Percentiles rank a stretch among this genome's conserved stretches.
phyloP scores from a whole-genome alignment of 441 rosid genomes.

The Macaranga tanarius region DNA sequence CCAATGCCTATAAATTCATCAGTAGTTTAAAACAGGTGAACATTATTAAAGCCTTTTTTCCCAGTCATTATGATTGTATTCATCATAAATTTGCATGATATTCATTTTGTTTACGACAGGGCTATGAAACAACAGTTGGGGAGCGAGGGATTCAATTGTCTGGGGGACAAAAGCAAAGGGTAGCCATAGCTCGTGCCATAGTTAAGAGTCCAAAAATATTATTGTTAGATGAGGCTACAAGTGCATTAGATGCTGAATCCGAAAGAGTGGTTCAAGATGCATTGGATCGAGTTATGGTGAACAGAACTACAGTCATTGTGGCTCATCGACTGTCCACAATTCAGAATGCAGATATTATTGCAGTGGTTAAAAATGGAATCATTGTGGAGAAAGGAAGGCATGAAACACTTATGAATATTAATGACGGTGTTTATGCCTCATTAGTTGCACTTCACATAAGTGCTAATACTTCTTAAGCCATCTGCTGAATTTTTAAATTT shows the following conservation, averaged over 20 bases:
- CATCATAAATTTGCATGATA: not conserved
- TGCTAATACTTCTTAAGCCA: too few relatives aligned
- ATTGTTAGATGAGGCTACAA: constrained; percentile 96
- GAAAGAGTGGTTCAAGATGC: too few relatives aligned
- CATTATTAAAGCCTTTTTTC: not conserved
- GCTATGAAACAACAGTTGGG: constrained; percentile 64
- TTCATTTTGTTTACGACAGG: constrained; percentile 33
- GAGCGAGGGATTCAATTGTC: constrained; percentile 93
- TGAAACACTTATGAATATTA: too few relatives aligned
- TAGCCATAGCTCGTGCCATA: constrained; percentile 98
- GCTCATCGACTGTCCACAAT: too few relatives aligned
- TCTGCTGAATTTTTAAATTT: too few relatives aligned
- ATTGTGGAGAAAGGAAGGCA: too few relatives aligned
- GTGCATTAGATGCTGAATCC: constrained; percentile 96
- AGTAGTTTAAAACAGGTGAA: constrained; percentile 59
- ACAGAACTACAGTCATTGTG: too few relatives aligned
- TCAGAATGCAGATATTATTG: too few relatives aligned
- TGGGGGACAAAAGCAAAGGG: constrained; percentile 98
- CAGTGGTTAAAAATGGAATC: too few relatives aligned
- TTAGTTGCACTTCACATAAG: too few relatives aligned
- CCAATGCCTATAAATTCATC: constrained; percentile 76
- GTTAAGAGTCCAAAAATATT: constrained; percentile 94
- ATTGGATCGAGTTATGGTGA: too few relatives aligned
- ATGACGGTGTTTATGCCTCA: too few relatives aligned
- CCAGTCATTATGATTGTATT: not conserved